Conservation (phyloP, 2,329 filamentous ascomycete genomes). For the Penicillium hordei region DNA sequence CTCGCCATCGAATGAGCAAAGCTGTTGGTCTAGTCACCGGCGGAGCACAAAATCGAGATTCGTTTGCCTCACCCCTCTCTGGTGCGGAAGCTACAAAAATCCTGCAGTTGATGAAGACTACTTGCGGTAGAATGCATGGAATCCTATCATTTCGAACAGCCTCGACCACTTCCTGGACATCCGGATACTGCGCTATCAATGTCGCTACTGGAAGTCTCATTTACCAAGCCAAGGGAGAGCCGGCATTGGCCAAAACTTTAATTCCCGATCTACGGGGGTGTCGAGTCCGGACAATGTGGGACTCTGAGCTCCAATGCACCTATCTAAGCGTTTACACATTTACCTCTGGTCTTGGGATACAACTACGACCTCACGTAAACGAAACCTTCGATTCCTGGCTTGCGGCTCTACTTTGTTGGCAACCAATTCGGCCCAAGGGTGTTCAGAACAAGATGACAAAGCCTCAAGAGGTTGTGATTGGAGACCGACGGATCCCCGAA, state of each 20-base stretch:
- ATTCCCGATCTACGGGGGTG: slow-evolving; percentile 53
- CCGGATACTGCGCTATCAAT: slow-evolving; percentile 54
- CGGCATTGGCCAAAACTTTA: slow-evolving; percentile 48
- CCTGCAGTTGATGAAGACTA: slow-evolving; percentile 53
- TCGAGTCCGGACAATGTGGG: slow-evolving; percentile 50
- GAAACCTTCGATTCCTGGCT: slow-evolving; percentile 55
- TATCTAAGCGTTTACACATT: slow-evolving; percentile 52
- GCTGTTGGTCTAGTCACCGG: slow-evolving; percentile 29
- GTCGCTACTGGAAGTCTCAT: slow-evolving; percentile 52
- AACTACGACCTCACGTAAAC: slow-evolving; percentile 50
- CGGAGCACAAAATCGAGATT: slow-evolving; percentile 27
- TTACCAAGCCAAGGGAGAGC: slow-evolving; percentile 52
- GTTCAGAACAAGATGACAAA: slow-evolving; percentile 53
- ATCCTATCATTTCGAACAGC: slow-evolving; percentile 52
- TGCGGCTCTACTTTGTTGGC: slow-evolving; percentile 53
- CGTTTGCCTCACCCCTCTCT: slow-evolving; percentile 40
- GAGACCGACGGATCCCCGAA: slow-evolving; percentile 44
- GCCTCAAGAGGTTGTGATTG: slow-evolving; percentile 47
- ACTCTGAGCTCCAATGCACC: slow-evolving; percentile 46
- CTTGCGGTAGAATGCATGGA: slow-evolving; percentile 53
- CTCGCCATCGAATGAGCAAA: slow-evolving; percentile 38
- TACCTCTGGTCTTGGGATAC: slow-evolving; percentile 49
- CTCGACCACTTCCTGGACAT: slow-evolving; percentile 47
- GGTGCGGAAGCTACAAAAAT: slow-evolving; percentile 50
- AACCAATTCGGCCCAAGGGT: slow-evolving; percentile 51